phyloP scores from a whole-genome alignment of 2,329 filamentous ascomycete genomes.

The Ascochyta rabiei region DNA sequence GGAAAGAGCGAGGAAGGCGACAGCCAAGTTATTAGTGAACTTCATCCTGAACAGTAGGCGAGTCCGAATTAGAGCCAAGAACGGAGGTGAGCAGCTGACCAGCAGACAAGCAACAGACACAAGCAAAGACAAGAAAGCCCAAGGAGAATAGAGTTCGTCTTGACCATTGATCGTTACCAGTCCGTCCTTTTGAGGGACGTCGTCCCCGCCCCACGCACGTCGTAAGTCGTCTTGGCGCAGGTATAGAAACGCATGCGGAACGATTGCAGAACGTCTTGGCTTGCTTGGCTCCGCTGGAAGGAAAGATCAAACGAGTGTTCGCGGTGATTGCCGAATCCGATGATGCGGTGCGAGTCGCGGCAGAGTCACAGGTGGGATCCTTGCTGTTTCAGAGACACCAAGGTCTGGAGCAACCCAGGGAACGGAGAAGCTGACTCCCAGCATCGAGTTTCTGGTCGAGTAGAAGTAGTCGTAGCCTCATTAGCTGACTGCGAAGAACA shows the following conservation, averaged over 20 bases:
- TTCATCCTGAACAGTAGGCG: conserved; percentile 29
- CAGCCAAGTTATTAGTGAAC: conserved; percentile 20
- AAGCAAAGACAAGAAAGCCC: conserved; percentile 14
- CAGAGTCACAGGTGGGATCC: conserved; percentile 9
- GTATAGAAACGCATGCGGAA: conserved; percentile 26
- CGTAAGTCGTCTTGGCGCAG: conserved; percentile 2
- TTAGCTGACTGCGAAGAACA: background rate
- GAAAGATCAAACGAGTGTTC: background rate
- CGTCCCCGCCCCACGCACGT: conserved; percentile 5
- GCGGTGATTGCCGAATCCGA: background rate
- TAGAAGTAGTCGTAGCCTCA: background rate
- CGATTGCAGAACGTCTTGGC: conserved; percentile 21
- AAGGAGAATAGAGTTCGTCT: conserved; percentile 10
- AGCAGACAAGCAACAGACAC: conserved; percentile 16
- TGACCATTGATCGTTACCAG: background rate
- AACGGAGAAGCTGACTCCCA: background rate
- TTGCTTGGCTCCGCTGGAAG: conserved; percentile 6
- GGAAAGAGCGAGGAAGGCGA: conserved; percentile 30
- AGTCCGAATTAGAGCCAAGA: background rate
- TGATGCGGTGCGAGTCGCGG: conserved; percentile 12
- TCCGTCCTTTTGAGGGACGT: conserved; percentile 13
- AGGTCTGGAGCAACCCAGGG: background rate
- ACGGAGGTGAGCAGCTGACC: conserved; percentile 5
- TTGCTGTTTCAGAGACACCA: conserved; percentile 10
- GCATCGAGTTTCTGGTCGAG: background rate